A percentile compares a stretch with the other conserved stretches of the same genome.
These are phyloP conservation scores for Xylaria sp. DNA, from an alignment of 2,329 filamentous ascomycete genomes.

Conservation along the genomic window DNA sequence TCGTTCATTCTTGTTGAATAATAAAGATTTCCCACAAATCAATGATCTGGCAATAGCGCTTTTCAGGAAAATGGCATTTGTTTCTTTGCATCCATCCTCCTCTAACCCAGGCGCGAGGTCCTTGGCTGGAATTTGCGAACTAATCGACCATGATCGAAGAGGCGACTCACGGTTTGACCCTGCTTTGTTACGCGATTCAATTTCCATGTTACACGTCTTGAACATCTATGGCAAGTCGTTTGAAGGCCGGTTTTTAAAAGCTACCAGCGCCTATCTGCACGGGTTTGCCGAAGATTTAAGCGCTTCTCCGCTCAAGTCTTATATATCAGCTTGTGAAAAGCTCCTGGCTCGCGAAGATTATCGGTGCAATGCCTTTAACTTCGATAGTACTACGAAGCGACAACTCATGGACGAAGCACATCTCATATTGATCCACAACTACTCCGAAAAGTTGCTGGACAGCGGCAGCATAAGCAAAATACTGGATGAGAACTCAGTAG, in stretches of 20 bases:
- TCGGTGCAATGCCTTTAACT: conserved; percentile 78
- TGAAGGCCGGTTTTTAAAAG: conserved; percentile 73
- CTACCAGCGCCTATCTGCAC: conserved; percentile 71
- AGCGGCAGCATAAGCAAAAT: conserved; percentile 72
- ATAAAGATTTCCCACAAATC: conserved; percentile 71
- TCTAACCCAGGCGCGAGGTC: conserved; percentile 47
- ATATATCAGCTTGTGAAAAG: conserved; percentile 71
- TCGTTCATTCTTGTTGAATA: conserved; percentile 81
- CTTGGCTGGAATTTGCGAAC: conserved; percentile 69
- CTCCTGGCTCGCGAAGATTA: conserved; percentile 75
- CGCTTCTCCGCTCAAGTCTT: conserved; percentile 69
- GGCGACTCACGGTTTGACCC: conserved; percentile 63
- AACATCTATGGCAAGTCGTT: conserved; percentile 80
- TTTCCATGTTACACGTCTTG: conserved; percentile 85
- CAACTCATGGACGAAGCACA: conserved; percentile 77
- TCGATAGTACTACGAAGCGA: conserved; percentile 83
- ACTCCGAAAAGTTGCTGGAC: conserved; percentile 70
- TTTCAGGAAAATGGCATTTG: conserved; percentile 69
- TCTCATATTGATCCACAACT: conserved; percentile 70
- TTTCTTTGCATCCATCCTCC: conserved; percentile 37
- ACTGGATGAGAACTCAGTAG: conserved; percentile 70
- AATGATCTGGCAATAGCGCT: conserved; percentile 79
- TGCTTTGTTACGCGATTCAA: conserved; percentile 71
- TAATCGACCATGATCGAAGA: conserved; percentile 75
- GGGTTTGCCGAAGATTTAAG: conserved; percentile 73